Percentiles rank a stretch among this genome's conserved stretches.
phyloP scores from a whole-genome alignment of 331 rosid genomes.

The Pyracantha coccinea region DNA sequence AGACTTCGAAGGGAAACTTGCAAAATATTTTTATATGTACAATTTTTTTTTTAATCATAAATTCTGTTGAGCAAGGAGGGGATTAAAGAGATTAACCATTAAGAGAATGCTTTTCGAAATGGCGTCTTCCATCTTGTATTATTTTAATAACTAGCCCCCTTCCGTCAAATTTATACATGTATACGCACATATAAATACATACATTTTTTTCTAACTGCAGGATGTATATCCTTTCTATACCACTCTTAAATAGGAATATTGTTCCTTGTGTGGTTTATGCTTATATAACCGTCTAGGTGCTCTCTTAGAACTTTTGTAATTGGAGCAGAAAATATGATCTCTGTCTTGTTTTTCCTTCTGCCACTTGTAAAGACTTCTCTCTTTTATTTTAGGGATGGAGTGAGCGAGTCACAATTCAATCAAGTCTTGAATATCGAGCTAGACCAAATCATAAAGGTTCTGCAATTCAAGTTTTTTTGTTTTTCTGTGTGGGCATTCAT shows the following conservation, averaged over 20 bases:
- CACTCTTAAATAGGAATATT: neutral
- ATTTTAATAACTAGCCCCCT: no score
- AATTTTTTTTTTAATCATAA: no score
- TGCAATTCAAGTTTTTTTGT: neutral
- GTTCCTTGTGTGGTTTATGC: neutral
- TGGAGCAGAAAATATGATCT: neutral
- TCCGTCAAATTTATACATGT: no score
- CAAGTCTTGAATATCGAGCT: constrained; percentile 84
- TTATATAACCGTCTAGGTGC: neutral
- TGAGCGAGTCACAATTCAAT: constrained; percentile 78
- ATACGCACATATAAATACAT: no score
- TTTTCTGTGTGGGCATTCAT: neutral
- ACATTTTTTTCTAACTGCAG: neutral
- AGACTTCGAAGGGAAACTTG: no score
- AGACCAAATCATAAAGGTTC: constrained; percentile 81
- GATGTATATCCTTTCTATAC: neutral
- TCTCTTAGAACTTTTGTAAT: neutral
- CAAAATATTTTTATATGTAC: no score
- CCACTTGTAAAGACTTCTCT: neutral
- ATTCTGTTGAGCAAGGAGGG: no score
- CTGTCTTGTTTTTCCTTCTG: neutral
- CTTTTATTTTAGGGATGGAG: constrained; percentile 70
- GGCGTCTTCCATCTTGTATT: no score
- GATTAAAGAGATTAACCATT: no score
- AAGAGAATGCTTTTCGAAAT: no score